Evolutionary conservation across 192 early-diverging fungal genomes (phyloP), one percentile per base, ranked within the genome.

Genomic region (Diversispora eburnea): DNA sequence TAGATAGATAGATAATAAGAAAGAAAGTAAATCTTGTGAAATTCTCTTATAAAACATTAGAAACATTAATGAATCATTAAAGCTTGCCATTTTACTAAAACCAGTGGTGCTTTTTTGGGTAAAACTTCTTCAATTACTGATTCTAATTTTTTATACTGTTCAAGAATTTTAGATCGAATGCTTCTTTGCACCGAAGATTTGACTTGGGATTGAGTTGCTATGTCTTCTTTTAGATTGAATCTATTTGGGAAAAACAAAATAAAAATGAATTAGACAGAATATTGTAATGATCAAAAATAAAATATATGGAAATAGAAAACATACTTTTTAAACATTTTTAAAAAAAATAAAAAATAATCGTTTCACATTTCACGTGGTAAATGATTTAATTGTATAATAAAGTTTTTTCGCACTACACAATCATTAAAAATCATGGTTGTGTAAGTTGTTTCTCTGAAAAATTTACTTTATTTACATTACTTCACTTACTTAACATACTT

Each of bases 71-170:
- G 17, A 63, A n/a, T 13, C 8, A 39, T 10, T 5, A 20, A 3
- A 8, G 25, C 70, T 66, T 78, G 93, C 91, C 93, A 93, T 82
- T 98, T 98, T 68, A 94, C 86, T 59, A 94, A 86, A 48, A 92
- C 79, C 74, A 98, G 75, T 33, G 90, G 91, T 15, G 92, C 80
- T 80, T 98, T 98, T 77, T 98, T 99, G n/a, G 98, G 98, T 74
- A 99, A 80, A 20, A 99, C 81, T 47, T 97, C 95, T 75, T 99
- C 96, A 56, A 97, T 83, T 78, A 91, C 85, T 13, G 91, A 81
- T 72, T 91, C 91, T 3, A 99, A 82, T 39, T 82, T 83, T n/a
- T 95, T 96, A 77, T 93, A 97, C 77, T 96, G 91, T 58, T 93
- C 93, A 46, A 88, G 63, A 33, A 98, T 91, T 83, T 93, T 94